These are phyloP conservation scores for Drosera spatulata DNA, from an alignment of 179 eudicot genomes.

Conservation along the genomic window DNA sequence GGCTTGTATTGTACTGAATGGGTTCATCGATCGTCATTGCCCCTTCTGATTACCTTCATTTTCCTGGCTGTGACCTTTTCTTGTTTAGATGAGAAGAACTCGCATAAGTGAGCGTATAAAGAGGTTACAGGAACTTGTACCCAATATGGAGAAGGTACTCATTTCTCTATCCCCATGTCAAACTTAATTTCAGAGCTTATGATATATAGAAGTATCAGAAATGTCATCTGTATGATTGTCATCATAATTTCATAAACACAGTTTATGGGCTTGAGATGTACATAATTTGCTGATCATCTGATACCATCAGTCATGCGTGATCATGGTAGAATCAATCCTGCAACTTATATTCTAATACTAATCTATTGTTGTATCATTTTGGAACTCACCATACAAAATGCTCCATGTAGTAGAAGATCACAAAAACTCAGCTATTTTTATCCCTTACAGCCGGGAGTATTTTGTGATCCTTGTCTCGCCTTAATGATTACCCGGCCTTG, in stretches of 20 bases:
- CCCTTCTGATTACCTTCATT: background rate
- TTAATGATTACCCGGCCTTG: background rate
- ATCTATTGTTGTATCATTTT: too few relatives aligned
- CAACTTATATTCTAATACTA: too few relatives aligned
- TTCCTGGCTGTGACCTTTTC: background rate
- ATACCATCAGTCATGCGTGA: too few relatives aligned
- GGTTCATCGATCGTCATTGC: background rate
- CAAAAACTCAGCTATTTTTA: too few relatives aligned
- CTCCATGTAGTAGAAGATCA: too few relatives aligned
- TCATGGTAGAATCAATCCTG: too few relatives aligned
- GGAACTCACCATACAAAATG: too few relatives aligned
- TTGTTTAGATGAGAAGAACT: constrained; percentile 56
- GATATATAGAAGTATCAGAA: background rate
- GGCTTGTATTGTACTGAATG: background rate
- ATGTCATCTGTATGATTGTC: background rate
- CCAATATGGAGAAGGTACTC: constrained; percentile 78
- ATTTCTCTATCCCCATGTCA: constrained; percentile 1
- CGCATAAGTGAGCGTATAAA: constrained; percentile 73
- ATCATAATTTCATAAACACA: background rate
- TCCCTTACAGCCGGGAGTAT: too few relatives aligned
- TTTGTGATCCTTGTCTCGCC: too few relatives aligned
- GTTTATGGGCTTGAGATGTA: too few relatives aligned
- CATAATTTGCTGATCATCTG: too few relatives aligned
- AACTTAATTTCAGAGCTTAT: background rate
- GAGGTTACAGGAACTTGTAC: constrained; percentile 79